A percentile compares a stretch with the other conserved stretches of the same genome.
Evolutionary conservation across 2,329 filamentous ascomycete species (phyloP).

Genomic region (Colletotrichum orchidophilum): DNA sequence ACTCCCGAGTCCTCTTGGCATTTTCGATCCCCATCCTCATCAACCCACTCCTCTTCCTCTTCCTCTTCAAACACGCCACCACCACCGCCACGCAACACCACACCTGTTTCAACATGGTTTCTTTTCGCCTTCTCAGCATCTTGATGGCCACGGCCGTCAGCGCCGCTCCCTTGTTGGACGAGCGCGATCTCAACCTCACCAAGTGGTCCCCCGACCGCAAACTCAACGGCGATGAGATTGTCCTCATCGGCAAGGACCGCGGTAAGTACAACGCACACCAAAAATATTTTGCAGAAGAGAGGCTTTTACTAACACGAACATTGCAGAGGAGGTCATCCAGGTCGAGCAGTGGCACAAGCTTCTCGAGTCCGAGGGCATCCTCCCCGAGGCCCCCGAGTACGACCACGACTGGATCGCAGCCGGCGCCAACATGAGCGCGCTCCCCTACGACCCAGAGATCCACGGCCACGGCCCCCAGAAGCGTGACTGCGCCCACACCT

Average conservation of each 20-base stretch:
- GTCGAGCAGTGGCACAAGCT: constrained; percentile 1
- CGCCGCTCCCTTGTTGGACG: constrained; percentile 9
- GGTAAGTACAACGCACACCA: constrained; percentile 1
- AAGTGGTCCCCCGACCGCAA: neutral
- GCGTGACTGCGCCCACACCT: constrained; percentile 21
- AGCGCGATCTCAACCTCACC: constrained; percentile 8
- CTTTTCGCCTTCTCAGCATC: constrained; percentile 4
- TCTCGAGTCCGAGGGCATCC: neutral
- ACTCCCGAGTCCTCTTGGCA: neutral
- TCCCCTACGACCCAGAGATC: neutral
- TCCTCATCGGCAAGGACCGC: neutral
- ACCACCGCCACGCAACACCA: too few relatives aligned
- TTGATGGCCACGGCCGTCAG: constrained; percentile 7
- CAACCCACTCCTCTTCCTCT: neutral
- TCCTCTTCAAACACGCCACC: neutral
- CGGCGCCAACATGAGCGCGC: neutral
- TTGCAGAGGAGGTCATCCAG: constrained; percentile 4
- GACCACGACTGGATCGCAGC: constrained; percentile 7
- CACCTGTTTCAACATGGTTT: constrained; percentile 3
- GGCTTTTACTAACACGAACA: neutral
- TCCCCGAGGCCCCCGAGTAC: neutral
- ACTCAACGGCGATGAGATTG: neutral
- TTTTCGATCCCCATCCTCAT: neutral
- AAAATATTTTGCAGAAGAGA: too few relatives aligned
- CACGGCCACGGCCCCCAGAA: neutral